These are phyloP conservation scores for Fraxinus excelsior DNA, from an alignment of 257 asterid species.

Conservation along the genomic window DNA sequence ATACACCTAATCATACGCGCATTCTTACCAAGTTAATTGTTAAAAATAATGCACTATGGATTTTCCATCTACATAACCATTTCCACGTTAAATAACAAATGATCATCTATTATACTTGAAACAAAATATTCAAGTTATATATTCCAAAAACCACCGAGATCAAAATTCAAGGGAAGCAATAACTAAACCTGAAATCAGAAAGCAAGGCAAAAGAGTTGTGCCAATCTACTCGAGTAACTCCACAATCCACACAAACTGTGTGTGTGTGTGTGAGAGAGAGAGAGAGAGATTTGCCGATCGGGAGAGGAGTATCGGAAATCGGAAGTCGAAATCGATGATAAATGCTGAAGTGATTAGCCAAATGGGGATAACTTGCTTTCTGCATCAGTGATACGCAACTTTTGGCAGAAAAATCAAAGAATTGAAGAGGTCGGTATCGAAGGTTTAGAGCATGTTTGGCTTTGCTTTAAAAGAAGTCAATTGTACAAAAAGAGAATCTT, in stretches of 20 bases:
- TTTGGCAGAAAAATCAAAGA: too few species aligned
- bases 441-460: too few species aligned
- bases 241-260: neutral
- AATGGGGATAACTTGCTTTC: neutral
- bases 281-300: neutral
- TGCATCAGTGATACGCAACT: too few species aligned
- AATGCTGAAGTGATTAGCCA: constrained; percentile 20
- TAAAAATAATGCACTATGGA: too few species aligned
- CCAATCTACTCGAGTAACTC: constrained; percentile 19
- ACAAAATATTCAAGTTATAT: neutral
- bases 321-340: constrained; percentile 31
- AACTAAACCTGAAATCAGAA: constrained; percentile 5
- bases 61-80: too few species aligned
- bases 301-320: constrained; percentile 14
- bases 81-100: neutral
- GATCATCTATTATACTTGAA: neutral
- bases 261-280: neutral
- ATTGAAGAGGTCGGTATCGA: too few species aligned
- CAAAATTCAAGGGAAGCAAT: neutral
- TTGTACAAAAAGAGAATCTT: too few species aligned
- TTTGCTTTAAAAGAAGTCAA: too few species aligned
- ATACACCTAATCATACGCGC: too few species aligned
- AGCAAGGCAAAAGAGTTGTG: neutral
- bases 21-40: too few species aligned
- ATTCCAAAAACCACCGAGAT: neutral